Evolutionary conservation across 1,284 basidiomycete genomes (phyloP), one percentile per base, ranked within the genome.

Genomic region (Malassezia slooffiae): DNA sequence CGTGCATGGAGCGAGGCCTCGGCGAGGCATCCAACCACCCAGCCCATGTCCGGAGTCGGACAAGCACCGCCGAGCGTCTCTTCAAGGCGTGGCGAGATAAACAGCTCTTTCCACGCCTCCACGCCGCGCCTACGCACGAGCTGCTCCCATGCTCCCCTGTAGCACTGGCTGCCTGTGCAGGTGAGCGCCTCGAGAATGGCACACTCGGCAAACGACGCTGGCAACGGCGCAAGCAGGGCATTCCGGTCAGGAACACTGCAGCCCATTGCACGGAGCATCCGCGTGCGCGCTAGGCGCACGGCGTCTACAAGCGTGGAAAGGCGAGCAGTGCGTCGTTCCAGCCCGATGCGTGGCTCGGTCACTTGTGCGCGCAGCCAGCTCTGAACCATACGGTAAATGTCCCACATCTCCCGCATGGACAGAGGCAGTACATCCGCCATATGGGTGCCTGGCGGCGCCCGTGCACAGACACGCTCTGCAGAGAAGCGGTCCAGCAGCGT

Each of bases 121-220:
- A 32, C 34, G 13, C 20, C 9, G 3, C 41, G 41, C 9, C 23
- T 19, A 16, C 5, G n/a, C 8, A 27, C 56, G 9, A 64, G 54
- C 16, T 52, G 54, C 34, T 66, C 58, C 66, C 66, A 69, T 1
- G 65, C 65, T 9, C 58, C 50, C 28, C 52, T 30, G 43, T 60
- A 61, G 23, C 52, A 42, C 15, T 60, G 49, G n/a, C 58, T 57
- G 39, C 62, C 60, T 11, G 56, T 47, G 10, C 57, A 51, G 12
- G 56, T 56, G 10, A 67, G 52, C 21, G 52, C 57, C 34, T 52
- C 55, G 27, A 62, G 43, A 35, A 66, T 54, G 21, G 59, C 62
- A 43, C 49, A 47, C 41, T 69, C 66, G 26, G 67, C 55, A 28
- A 69, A 60, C 13, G 62, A 62, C 15, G 57, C 17, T 4, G 46